These are phyloP conservation scores for Debaryomyces subglobosus DNA, from an alignment of 1,139 yeast genomes.

Conservation along the genomic window DNA sequence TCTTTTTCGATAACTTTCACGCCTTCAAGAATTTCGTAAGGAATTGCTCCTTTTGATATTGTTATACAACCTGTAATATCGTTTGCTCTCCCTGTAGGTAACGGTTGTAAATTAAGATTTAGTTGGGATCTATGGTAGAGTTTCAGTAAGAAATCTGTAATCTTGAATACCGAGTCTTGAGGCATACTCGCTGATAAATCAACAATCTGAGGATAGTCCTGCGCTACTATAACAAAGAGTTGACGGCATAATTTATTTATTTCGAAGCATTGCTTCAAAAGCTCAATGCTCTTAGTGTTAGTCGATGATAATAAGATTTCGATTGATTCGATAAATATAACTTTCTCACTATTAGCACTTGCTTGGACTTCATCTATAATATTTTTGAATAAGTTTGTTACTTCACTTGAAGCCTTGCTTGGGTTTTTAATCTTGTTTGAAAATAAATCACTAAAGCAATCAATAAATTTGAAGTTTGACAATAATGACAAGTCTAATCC, in stretches of 20 bases:
- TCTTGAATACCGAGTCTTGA: slow-evolving; percentile 38
- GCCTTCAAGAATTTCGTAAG: slow-evolving; percentile 21
- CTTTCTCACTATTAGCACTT: slow-evolving; percentile 19
- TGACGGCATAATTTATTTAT: slow-evolving; percentile 40
- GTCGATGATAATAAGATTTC: slow-evolving; percentile 55
- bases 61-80: slow-evolving; percentile 78
- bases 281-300: slow-evolving; percentile 29
- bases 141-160: slow-evolving; percentile 50
- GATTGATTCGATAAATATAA: slow-evolving; percentile 49
- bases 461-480: slow-evolving; percentile 44
- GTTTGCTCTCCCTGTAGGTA: slow-evolving; percentile 79
- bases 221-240: slow-evolving; percentile 36
- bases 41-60: slow-evolving; percentile 55
- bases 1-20: slow-evolving; percentile 57
- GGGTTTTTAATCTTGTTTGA: slow-evolving; percentile 31
- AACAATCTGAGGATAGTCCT: slow-evolving; percentile 44
- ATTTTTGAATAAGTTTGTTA: slow-evolving; percentile 27
- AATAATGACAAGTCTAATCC: slow-evolving; percentile 40
- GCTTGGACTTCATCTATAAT: slow-evolving; percentile 16
- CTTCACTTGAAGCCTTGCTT: slow-evolving; percentile 17
- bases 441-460: slow-evolving; percentile 48
- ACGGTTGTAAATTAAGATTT: slow-evolving; percentile 59
- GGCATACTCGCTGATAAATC: slow-evolving; percentile 31
- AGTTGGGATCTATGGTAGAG: slow-evolving; percentile 53
- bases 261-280: slow-evolving; percentile 37